A percentile compares a stretch with the other conserved stretches of the same genome.
Conservation (phyloP, 495 filamentous ascomycete species). For the Acidiella bohemica region DNA sequence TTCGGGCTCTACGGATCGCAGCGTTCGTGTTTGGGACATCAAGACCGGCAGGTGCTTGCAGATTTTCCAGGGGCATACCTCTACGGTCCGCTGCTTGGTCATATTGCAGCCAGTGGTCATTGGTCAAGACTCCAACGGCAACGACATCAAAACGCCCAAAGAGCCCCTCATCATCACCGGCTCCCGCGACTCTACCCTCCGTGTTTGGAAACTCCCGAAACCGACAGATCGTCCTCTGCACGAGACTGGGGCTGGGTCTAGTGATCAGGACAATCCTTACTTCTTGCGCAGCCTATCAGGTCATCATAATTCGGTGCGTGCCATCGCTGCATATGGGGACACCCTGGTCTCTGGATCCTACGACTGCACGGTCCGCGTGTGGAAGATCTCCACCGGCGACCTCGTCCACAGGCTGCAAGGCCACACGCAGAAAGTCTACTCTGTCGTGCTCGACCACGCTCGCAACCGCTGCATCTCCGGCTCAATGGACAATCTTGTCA, state of each 20-base stretch:
- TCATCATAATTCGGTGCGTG: constrained; percentile 89
- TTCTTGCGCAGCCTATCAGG: constrained; percentile 79
- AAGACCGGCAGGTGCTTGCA: constrained; percentile 80
- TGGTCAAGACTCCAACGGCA: constrained; percentile 57
- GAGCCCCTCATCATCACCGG: constrained; percentile 94
- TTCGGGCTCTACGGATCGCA: constrained; percentile 90
- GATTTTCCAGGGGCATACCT: constrained; percentile 93
- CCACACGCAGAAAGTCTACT: constrained; percentile 90
- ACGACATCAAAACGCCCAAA: constrained; percentile 73
- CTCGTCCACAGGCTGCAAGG: constrained; percentile 76
- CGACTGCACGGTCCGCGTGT: constrained; percentile 89
- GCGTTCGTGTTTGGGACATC: constrained; percentile 96
- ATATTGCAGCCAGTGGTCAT: constrained; percentile 80
- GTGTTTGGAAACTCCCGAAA: constrained; percentile 93
- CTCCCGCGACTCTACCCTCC: constrained; percentile 83
- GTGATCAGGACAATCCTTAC: constrained; percentile 81
- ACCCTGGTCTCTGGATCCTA: constrained; percentile 98
- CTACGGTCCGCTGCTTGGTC: constrained; percentile 89
- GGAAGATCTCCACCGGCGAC: constrained; percentile 93
- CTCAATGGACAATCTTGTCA: constrained; percentile 95
- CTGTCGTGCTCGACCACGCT: constrained; percentile 84
- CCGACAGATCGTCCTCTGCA: constrained; percentile 59
- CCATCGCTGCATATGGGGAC: constrained; percentile 90
- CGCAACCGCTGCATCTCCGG: constrained; percentile 94
- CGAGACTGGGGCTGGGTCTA: constrained; percentile 58